A percentile compares a stretch with the other conserved stretches of the same genome.
Evolutionary conservation across 441 rosid genomes (phyloP).

Genomic region (Populus hybrid): DNA sequence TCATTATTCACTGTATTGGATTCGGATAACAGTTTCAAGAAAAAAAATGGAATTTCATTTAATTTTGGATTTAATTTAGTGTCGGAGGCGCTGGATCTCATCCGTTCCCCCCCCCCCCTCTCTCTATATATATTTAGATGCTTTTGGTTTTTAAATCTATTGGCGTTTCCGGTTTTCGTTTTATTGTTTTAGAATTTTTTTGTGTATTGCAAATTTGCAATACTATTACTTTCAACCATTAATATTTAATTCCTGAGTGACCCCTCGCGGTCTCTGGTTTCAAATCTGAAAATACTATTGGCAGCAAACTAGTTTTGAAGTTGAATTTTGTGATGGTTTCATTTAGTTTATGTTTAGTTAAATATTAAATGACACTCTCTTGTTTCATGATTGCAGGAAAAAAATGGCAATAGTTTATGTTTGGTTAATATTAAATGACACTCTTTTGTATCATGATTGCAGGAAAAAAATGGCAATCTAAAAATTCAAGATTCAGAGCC

Average conservation of each 20-base stretch:
- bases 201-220: not conserved
- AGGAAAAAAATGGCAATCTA: slow-evolving; percentile 88
- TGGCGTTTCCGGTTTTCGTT: not conserved
- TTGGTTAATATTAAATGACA: too few relatives aligned
- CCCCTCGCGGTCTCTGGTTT: not conserved
- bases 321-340: too few relatives aligned
- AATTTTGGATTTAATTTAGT: slow-evolving; percentile 6
- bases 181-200: not conserved
- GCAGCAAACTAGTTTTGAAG: not conserved
- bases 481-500: slow-evolving; percentile 97
- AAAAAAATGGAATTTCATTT: too few relatives aligned
- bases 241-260: not conserved
- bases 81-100: slow-evolving; percentile 18
- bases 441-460: slow-evolving; percentile 18
- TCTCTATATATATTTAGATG: too few relatives aligned
- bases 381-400: not conserved
- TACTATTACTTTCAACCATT: not conserved
- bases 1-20: too few relatives aligned
- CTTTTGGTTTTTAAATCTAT: not conserved
- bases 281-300: not conserved
- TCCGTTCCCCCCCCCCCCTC: not conserved
- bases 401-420: too few relatives aligned
- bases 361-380: slow-evolving; percentile 11
- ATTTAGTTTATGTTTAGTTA: not conserved
- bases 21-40: too few relatives aligned